Base-by-base conservation (phyloP, 139 green algal species). In the Mychonastes homosphaera region DNA sequence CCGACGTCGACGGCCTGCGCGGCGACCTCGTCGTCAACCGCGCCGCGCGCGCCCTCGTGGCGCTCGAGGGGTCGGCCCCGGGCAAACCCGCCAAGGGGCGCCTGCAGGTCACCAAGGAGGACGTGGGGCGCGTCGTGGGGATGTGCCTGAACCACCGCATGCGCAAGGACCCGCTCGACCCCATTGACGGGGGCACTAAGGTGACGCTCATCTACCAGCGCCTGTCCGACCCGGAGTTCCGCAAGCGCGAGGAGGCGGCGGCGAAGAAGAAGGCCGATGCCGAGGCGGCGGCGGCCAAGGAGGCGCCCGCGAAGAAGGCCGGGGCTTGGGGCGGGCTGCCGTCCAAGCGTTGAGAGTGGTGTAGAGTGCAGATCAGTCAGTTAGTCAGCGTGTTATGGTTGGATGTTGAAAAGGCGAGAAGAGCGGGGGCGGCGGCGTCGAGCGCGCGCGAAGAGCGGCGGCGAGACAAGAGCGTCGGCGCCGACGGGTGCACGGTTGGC, bases 1-100 rank as follows among this genome's bases (percentile, higher is more conserved):
- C 95, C 23, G 71, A 95, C 49, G 81, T 95, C 33, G 89, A 97
- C 57, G 89, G 89, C 35, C 80, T 97, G 35, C 86, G 89, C 26
- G 89, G 89, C 4, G 89, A 97, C 76, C 87, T 97, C 35, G 80
- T 89, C 7, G 73, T 72, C 46, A 95, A 93, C 75, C 69, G 85
- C 23, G 83, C 84, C 0, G 83, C 81, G 15, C 73, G 68, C 28
- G 88, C 89, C 8, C 80, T 89, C 46, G 85, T 89, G 19, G 86
- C 88, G 0, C 84, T 78, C 24, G 85, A 95, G 64, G 80, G 79
- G 2, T 70, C 81, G 13, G 72, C 35, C 7, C 15, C 30, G n/a
- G n/a, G n/a, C n/a, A n/a, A n/a, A 18, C 23, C 44, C 13, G 4
- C 4, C 23, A 9, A 30, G 19, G 35, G 35, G 39, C 41, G 56